Conservation (phyloP, 176 grass and related monocot genomes). For the Ensete glaucum region DNA sequence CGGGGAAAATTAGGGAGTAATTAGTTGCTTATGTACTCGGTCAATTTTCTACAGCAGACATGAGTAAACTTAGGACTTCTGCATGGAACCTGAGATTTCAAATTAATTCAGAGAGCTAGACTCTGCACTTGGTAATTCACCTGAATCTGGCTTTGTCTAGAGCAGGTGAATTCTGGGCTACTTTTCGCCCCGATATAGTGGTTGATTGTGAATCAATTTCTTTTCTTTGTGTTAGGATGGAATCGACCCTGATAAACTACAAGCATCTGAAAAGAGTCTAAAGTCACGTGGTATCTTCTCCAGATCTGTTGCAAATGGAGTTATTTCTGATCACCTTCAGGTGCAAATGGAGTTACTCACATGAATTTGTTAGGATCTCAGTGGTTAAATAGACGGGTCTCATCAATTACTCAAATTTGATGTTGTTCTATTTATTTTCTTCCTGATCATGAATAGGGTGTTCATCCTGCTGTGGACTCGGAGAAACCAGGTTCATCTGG, state of each 20-base stretch:
- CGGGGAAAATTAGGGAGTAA: too few species aligned
- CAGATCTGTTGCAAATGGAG: conserved; percentile 75
- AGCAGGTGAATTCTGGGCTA: background rate
- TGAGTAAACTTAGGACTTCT: too few species aligned
- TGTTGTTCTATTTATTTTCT: background rate
- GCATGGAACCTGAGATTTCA: too few species aligned
- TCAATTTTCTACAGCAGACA: too few species aligned
- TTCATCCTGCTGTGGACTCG: conserved; percentile 46
- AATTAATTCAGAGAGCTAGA: too few species aligned
- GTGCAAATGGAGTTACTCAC: conserved; percentile 23
- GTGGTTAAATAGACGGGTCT: background rate
- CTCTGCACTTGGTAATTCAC: background rate
- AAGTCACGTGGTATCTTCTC: conserved; percentile 56
- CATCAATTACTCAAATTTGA: background rate
- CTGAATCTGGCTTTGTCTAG: background rate
- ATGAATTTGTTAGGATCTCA: background rate
- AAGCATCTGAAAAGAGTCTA: conserved; percentile 59
- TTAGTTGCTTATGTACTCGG: too few species aligned
- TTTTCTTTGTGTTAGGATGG: conserved; percentile 42
- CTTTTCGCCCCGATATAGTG: background rate
- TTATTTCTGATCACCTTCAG: conserved; percentile 67
- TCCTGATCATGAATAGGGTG: conserved; percentile 32
- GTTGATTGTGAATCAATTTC: background rate
- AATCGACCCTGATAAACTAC: conserved; percentile 55
- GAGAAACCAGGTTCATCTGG: conserved; percentile 84